Conservation (phyloP, 768 basidiomycete species). For the Clavaria fumosa region DNA sequence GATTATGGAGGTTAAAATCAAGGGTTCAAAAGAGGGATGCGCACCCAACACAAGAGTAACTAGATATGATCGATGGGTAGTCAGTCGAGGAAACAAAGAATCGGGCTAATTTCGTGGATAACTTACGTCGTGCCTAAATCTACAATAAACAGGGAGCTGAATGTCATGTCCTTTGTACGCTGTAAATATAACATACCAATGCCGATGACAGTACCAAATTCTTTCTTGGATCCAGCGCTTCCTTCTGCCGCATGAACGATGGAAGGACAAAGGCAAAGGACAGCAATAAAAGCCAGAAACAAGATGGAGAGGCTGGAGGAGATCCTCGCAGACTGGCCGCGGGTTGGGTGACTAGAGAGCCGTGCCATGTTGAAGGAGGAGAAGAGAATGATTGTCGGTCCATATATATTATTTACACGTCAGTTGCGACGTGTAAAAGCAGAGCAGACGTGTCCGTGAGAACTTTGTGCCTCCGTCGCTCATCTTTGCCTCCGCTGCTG, state of each 20-base stretch:
- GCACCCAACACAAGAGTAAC: neutral
- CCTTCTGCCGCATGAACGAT: no score
- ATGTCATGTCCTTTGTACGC: neutral
- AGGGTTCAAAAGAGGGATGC: neutral
- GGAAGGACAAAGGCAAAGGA: no score
- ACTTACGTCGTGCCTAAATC: neutral
- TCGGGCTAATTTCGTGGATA: neutral
- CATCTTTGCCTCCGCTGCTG: no score
- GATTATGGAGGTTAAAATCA: neutral
- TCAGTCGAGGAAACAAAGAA: neutral
- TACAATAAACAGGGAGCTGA: neutral
- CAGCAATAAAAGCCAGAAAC: neutral
- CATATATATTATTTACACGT: no score
- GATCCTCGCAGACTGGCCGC: no score
- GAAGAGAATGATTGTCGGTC: no score
- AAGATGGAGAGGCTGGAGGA: no score
- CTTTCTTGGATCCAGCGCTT: neutral
- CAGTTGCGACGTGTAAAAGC: no score
- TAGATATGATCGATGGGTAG: neutral
- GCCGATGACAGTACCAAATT: neutral
- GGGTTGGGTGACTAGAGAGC: no score
- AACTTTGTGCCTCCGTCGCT: no score
- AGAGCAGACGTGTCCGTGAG: no score
- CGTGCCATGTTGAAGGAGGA: no score
- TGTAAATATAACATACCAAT: neutral